Conservation (phyloP, 345 rosid species). For the Corchorus olitorius region DNA sequence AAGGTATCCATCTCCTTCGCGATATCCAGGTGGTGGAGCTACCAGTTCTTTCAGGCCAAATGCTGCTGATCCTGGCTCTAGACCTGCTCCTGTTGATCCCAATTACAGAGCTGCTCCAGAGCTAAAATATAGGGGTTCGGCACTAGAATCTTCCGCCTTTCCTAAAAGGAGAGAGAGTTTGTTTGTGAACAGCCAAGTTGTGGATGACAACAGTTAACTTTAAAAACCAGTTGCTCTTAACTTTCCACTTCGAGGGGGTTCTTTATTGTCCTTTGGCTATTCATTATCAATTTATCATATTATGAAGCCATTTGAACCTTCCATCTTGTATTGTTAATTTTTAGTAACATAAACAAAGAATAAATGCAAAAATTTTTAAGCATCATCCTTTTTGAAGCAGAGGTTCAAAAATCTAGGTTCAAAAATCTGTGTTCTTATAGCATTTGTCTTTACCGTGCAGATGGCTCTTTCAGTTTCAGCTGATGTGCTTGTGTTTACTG, state of each 20-base stretch:
- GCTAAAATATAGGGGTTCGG: slow-evolving; percentile 61
- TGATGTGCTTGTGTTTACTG: not conserved
- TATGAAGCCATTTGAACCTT: slow-evolving; percentile 22
- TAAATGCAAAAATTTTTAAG: slow-evolving; percentile 21
- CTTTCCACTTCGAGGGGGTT: slow-evolving; percentile 16
- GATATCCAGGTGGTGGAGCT: slow-evolving; percentile 60
- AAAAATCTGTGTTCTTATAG: not conserved
- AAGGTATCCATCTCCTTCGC: slow-evolving; percentile 68
- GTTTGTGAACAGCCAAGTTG: slow-evolving; percentile 56
- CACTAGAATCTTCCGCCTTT: slow-evolving; percentile 58
- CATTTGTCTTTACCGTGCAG: not conserved
- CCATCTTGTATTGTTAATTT: slow-evolving; percentile 29
- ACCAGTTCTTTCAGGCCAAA: slow-evolving; percentile 62
- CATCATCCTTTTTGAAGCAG: not conserved
- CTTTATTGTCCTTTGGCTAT: slow-evolving; percentile 13
- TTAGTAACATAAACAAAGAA: slow-evolving; percentile 16
- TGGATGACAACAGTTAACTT: slow-evolving; percentile 53
- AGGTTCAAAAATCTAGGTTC: not conserved
- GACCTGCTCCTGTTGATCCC: slow-evolving; percentile 58
- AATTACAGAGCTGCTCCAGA: slow-evolving; percentile 58
- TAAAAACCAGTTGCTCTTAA: slow-evolving; percentile 16
- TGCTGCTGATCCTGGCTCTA: slow-evolving; percentile 50
- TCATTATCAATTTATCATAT: slow-evolving; percentile 18
- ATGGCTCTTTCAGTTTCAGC: not conserved
- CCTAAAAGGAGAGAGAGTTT: slow-evolving; percentile 66